Evolutionary conservation across 1,139 yeast genomes (phyloP).

Genomic region (Suhomyces yuchorum): DNA sequence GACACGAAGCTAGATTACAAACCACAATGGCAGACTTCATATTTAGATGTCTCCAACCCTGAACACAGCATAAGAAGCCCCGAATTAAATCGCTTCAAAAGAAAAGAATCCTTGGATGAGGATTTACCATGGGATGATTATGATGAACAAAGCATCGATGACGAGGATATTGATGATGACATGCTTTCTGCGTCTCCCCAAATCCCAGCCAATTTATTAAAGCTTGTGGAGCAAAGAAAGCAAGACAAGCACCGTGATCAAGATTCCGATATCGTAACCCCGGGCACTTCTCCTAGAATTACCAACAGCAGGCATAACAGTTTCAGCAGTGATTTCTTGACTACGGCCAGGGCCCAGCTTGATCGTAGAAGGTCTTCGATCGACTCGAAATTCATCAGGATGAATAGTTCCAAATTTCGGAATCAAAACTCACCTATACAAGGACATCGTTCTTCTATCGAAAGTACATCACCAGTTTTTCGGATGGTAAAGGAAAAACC

Average conservation of each 20-base stretch:
- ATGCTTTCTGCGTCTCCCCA: slow-evolving; percentile 66
- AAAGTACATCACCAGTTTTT: slow-evolving; percentile 21
- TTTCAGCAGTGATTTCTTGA: slow-evolving; percentile 26
- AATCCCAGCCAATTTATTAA: slow-evolving; percentile 60
- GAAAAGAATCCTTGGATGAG: slow-evolving; percentile 21
- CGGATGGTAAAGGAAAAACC: slow-evolving; percentile 9
- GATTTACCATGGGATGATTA: slow-evolving; percentile 15
- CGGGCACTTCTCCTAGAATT: slow-evolving; percentile 20
- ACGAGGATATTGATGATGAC: slow-evolving; percentile 53
- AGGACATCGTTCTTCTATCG: slow-evolving; percentile 25
- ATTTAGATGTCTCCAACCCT: background rate
- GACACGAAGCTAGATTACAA: slow-evolving; percentile 7
- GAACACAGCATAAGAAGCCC: slow-evolving; percentile 8
- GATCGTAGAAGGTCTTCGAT: slow-evolving; percentile 41
- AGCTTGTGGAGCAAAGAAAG: slow-evolving; percentile 56
- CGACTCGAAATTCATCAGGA: slow-evolving; percentile 31
- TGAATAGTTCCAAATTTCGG: slow-evolving; percentile 31
- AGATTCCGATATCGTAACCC: slow-evolving; percentile 22
- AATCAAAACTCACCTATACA: slow-evolving; percentile 24
- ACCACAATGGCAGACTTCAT: slow-evolving; percentile 9
- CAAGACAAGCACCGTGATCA: slow-evolving; percentile 29
- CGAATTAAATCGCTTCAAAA: slow-evolving; percentile 5
- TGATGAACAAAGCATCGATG: slow-evolving; percentile 33
- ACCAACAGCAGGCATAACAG: slow-evolving; percentile 29
- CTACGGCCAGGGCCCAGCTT: slow-evolving; percentile 24